Conservation (phyloP, 169 alveolate species). For the Eimeria sp. region DNA sequence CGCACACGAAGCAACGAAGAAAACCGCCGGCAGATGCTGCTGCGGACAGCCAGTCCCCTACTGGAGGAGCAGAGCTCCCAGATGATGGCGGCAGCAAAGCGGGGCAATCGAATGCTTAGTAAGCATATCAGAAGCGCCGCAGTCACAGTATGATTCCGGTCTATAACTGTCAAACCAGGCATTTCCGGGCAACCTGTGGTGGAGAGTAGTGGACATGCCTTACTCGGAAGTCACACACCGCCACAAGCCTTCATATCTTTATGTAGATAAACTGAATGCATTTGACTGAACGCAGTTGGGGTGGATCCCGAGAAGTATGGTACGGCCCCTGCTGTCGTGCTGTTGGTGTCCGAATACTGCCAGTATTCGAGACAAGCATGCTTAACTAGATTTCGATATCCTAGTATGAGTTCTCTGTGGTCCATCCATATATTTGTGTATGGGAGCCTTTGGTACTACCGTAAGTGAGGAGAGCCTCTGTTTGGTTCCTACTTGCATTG, state of each 20-base stretch:
- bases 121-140: background rate
- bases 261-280: background rate
- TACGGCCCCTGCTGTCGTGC: background rate
- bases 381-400: background rate
- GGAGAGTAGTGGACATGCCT: background rate
- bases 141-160: background rate
- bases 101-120: constrained; percentile 14
- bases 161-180: background rate
- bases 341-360: background rate
- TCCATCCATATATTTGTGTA: background rate
- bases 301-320: background rate
- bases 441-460: background rate
- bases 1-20: constrained; percentile 54
- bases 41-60: constrained; percentile 32
- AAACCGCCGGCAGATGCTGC: background rate
- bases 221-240: background rate
- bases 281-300: background rate
- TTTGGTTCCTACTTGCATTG: background rate
- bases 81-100: background rate
- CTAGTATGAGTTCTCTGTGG: background rate
- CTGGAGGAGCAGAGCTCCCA: constrained; percentile 17
- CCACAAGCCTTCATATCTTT: background rate
- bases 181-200: background rate
- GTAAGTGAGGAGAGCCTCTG: background rate
- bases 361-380: background rate